A percentile compares a stretch with the other conserved stretches of the same genome.
These are phyloP conservation scores for Starmerella khaoyaiensis DNA, from an alignment of 805 yeast genomes.

Conservation along the genomic window DNA sequence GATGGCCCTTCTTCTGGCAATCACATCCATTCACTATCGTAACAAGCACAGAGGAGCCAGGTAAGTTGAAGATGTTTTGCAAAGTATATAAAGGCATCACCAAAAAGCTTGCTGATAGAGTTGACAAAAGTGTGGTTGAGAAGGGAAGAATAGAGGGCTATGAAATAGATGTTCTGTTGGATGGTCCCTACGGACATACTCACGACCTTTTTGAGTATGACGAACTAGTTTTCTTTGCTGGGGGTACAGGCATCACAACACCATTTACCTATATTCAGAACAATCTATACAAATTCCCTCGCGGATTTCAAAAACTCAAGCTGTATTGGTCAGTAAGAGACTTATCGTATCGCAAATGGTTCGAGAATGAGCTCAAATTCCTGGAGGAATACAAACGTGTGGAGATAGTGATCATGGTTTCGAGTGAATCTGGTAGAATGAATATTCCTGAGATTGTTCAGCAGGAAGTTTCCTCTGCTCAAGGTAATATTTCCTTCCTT, in stretches of 20 bases:
- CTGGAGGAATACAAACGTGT: conserved; percentile 19
- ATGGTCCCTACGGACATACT: conserved; percentile 59
- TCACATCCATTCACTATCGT: conserved; percentile 56
- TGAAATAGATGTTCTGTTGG: conserved; percentile 28
- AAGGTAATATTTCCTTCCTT: conserved; percentile 40
- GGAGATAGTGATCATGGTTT: conserved; percentile 9
- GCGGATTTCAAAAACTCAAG: conserved; percentile 8
- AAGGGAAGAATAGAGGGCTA: conserved; percentile 7
- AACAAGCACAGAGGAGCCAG: conserved; percentile 9
- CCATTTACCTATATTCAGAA: conserved; percentile 15
- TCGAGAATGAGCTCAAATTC: conserved; percentile 32
- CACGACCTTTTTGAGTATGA: conserved; percentile 39
- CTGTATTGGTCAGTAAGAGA: conserved; percentile 15
- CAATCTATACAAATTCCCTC: conserved; percentile 28
- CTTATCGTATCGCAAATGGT: conserved; percentile 29
- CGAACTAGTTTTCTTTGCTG: conserved; percentile 49
- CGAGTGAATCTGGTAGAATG: conserved; percentile 3
- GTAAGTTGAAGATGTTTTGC: conserved; percentile 18
- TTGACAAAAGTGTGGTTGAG: neutral
- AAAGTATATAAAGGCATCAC: conserved; percentile 44
- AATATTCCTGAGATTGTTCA: conserved; percentile 26
- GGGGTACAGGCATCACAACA: conserved; percentile 63
- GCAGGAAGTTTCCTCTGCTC: conserved; percentile 28
- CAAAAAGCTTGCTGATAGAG: conserved; percentile 16
- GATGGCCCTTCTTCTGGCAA: conserved; percentile 46